Base-by-base conservation (phyloP, 345 rosid genomes). In the Sonneratia caseolaris region DNA sequence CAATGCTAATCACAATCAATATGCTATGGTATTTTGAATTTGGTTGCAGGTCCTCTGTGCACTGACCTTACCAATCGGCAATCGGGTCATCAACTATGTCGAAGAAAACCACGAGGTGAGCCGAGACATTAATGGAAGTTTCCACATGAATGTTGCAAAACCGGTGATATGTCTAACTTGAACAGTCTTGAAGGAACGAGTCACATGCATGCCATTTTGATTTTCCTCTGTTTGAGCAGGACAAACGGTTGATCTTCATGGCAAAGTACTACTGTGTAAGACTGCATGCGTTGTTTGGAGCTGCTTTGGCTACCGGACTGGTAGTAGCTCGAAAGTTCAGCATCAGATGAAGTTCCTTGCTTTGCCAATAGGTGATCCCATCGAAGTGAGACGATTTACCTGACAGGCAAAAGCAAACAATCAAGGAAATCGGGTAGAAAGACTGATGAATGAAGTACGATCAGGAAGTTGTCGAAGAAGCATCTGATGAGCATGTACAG, bases 181-280 rank as follows among this genome's bases (percentile, higher is more conserved):
- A 11, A n/a, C 27, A 1, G 3, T 15, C 55, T 18, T 64, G 37
- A 7, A 24, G 36, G 49, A 16, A 36, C 45, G 3, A 66, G 14
- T 37, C 53, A n/a, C 40, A 72, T 69, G 12, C 24, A 22, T 27
- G 32, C 35, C 13, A 12, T 27, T 9, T 14, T 62, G 38, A n/a
- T 22, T 12, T 35, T 62, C 37, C 32, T 62, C 27, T 24, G 37
- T 61, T 61, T 11, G 36, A 11, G 57, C 82, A 94, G 97, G 85
- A 94, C 56, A 86, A 87, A 78, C 81, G 64, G 75, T 83, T 85
- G 82, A 91, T 91, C 74, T 94, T 94, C 86, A 87, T 87, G 98
- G 98, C 95, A 37, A 94, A 91, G 83, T 94, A 94, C 73, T 89
- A 87, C 40, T 91, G 98, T 72, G 96, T 93, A 75, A 84, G 93